Percentiles rank a stretch among this genome's conserved stretches.
phyloP scores from a whole-genome alignment of 2,329 filamentous ascomycete genomes.

The Leptographium wingfieldii region DNA sequence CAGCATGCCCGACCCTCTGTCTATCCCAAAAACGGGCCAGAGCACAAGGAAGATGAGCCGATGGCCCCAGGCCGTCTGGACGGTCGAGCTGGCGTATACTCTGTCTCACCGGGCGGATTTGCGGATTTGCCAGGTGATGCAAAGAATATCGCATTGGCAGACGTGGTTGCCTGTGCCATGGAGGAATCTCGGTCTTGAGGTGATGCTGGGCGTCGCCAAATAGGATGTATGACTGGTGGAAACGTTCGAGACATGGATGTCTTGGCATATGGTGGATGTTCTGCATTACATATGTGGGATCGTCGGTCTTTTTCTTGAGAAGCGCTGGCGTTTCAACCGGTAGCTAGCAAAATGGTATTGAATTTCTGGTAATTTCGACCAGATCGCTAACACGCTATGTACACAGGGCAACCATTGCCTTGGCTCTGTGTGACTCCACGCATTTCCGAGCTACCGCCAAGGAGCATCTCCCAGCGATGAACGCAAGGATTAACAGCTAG shows the following conservation, averaged over 20 bases:
- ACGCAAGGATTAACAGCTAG: not conserved
- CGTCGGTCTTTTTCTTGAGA: not conserved
- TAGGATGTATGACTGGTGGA: not conserved
- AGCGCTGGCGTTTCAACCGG: not conserved
- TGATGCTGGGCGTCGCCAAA: not conserved
- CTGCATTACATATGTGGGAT: not conserved
- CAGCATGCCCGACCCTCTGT: conserved; percentile 26
- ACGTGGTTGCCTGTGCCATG: conserved; percentile 1
- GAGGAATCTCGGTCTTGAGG: not conserved
- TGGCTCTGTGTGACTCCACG: too few species aligned
- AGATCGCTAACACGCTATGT: not conserved
- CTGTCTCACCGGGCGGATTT: not conserved
- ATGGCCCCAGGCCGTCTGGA: not conserved
- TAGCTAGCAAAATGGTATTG: not conserved
- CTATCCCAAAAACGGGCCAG: conserved; percentile 19
- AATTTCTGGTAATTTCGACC: not conserved
- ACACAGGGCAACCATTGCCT: too few species aligned
- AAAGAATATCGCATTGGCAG: not conserved
- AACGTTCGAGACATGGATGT: not conserved
- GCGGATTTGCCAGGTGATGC: not conserved
- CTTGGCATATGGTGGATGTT: not conserved
- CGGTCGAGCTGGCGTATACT: not conserved
- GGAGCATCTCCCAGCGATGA: not conserved
- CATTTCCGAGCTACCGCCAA: too few species aligned
- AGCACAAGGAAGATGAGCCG: not conserved